A percentile compares a stretch with the other conserved stretches of the same genome.
These are phyloP conservation scores for Tetrahymena malaccensis DNA, from an alignment of 73 alveolate species.

Conservation along the genomic window DNA sequence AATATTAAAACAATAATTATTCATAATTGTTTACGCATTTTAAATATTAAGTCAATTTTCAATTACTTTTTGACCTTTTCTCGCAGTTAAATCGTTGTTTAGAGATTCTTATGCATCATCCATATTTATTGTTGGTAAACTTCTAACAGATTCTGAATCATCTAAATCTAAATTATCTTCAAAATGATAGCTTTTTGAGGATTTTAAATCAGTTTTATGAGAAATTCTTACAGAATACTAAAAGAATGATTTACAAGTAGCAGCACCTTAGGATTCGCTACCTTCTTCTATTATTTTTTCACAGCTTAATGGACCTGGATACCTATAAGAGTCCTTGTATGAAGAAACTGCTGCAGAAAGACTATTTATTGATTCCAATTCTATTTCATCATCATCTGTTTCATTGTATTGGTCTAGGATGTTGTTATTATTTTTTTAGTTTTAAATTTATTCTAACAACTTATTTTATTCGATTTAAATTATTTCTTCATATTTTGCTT, in stretches of 20 bases:
- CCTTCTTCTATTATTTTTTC: not conserved
- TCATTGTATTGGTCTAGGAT: too few species aligned
- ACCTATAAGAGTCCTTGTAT: not conserved
- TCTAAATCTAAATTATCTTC: not conserved
- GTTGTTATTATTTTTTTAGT: not conserved
- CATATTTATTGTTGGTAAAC: not conserved
- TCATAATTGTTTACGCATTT: too few species aligned
- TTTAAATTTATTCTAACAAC: not conserved
- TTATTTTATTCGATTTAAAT: not conserved
- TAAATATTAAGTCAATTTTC: too few species aligned
- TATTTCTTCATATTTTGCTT: not conserved
- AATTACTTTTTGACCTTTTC: too few species aligned
- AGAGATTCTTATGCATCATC: too few species aligned
- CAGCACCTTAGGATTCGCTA: not conserved
- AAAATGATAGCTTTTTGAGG: not conserved
- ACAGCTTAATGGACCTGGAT: not conserved
- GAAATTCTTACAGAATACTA: not conserved
- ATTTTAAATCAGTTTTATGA: not conserved
- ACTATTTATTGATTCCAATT: not conserved
- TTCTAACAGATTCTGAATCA: not conserved
- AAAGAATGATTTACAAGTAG: not conserved
- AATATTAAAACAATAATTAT: too few species aligned
- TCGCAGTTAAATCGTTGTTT: too few species aligned
- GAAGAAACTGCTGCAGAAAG: not conserved
- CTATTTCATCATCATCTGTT: not conserved